These are phyloP conservation scores for Lasiodiplodia gonubiensis DNA, from an alignment of 2,329 filamentous ascomycete species.

Conservation along the genomic window DNA sequence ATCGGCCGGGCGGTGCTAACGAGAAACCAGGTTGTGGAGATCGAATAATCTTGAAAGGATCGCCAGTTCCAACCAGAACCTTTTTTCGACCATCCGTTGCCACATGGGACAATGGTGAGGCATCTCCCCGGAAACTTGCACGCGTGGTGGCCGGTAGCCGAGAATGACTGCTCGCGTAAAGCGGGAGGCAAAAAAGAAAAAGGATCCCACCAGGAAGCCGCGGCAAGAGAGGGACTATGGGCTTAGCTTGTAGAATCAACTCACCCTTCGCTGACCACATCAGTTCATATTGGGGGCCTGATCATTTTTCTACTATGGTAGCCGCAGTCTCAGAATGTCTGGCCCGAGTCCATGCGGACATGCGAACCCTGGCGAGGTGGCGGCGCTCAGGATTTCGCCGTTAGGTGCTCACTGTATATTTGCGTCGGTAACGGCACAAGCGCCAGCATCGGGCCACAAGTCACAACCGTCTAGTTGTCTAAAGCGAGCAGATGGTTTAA, in stretches of 20 bases:
- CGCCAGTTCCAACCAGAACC: neutral
- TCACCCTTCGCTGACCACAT: neutral
- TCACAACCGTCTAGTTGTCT: neutral
- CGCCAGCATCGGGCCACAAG: neutral
- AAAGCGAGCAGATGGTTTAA: neutral
- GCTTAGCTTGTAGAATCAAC: neutral
- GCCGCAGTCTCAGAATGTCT: neutral
- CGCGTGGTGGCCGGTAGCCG: neutral
- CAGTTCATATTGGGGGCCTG: neutral
- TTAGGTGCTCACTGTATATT: neutral
- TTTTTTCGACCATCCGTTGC: neutral
- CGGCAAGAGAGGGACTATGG: neutral
- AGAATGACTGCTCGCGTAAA: neutral
- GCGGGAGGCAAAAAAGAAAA: neutral
- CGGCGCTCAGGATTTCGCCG: neutral
- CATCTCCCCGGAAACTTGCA: neutral
- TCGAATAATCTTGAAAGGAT: neutral
- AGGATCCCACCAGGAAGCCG: neutral
- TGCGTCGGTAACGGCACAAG: neutral
- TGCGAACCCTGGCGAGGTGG: constrained; percentile 5
- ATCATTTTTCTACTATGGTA: neutral
- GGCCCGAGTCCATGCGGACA: constrained; percentile 6
- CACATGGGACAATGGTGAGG: neutral
- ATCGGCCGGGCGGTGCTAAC: neutral
- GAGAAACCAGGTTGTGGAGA: constrained; percentile 15